phyloP scores from a whole-genome alignment of 116 monocot genomes.

The Dioscorea cayenensis region DNA sequence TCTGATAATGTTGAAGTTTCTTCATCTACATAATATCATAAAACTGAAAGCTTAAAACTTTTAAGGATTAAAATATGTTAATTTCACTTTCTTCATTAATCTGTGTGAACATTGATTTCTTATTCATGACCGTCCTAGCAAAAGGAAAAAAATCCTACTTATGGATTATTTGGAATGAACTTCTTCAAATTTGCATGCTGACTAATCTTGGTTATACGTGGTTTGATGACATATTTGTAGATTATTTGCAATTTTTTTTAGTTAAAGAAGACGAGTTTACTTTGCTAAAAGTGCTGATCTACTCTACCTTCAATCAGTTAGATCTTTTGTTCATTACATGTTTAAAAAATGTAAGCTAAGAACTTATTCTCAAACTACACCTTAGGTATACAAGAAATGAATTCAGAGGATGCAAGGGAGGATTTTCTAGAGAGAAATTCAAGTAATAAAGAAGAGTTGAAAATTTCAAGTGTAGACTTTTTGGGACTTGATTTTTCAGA shows the following conservation, averaged over 20 bases:
- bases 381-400: conserved; percentile 24
- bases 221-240: background rate
- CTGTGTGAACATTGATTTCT: too few species aligned
- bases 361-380: conserved; percentile 8
- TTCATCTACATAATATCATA: too few species aligned
- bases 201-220: background rate
- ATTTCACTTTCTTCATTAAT: too few species aligned
- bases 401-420: conserved; percentile 9
- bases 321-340: background rate
- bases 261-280: background rate
- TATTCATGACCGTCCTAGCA: too few species aligned
- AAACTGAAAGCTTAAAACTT: too few species aligned
- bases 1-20: too few species aligned
- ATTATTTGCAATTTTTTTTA: background rate
- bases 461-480: conserved; percentile 60
- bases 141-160: background rate
- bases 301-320: background rate
- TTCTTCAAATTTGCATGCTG: background rate
- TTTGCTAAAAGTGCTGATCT: background rate
- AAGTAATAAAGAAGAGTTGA: conserved; percentile 24
- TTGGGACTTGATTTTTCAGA: conserved; percentile 74
- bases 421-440: conserved; percentile 8
- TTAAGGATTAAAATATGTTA: too few species aligned
- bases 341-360: background rate
- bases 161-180: background rate